A percentile compares a stretch with the other conserved stretches of the same genome.
Evolutionary conservation across 2,329 filamentous ascomycete genomes (phyloP).

Genomic region (Calonectria montana): DNA sequence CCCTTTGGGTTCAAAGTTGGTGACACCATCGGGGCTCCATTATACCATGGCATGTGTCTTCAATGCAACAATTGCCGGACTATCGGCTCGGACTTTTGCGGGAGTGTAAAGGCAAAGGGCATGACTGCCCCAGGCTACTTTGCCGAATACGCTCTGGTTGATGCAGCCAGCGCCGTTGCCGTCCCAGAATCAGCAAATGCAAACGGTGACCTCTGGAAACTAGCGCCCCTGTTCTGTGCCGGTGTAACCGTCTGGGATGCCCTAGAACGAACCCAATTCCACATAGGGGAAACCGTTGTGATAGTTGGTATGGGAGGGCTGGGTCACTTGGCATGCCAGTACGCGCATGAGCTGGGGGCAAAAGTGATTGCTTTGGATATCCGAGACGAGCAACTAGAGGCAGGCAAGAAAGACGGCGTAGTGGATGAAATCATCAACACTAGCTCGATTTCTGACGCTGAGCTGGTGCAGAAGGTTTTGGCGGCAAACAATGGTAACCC

Average conservation of each 20-base stretch:
- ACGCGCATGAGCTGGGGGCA: not conserved
- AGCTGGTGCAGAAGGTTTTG: not conserved
- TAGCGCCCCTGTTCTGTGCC: not conserved
- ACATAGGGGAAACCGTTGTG: not conserved
- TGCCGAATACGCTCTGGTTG: not conserved
- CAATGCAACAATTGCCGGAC: not conserved
- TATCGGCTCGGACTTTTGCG: not conserved
- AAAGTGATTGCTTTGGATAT: not conserved
- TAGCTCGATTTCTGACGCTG: not conserved
- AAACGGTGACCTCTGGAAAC: not conserved
- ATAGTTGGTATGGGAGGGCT: not conserved
- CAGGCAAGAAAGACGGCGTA: not conserved
- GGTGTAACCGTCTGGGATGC: not conserved
- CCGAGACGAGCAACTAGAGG: not conserved
- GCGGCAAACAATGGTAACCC: not conserved
- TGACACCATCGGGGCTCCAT: not conserved
- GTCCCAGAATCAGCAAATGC: not conserved
- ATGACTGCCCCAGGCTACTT: not conserved
- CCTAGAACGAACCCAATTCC: not conserved
- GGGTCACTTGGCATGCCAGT: not conserved
- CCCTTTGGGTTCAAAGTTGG: not conserved
- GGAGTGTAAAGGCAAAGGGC: not conserved
- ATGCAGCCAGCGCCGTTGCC: not conserved
- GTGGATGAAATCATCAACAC: conserved; percentile 1
- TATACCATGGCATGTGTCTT: conserved; percentile 4